Percentiles rank a stretch among this genome's conserved stretches.
These are phyloP conservation scores for Niveomyces coronatus DNA, from an alignment of 2,329 filamentous ascomycete species.

Conservation along the genomic window DNA sequence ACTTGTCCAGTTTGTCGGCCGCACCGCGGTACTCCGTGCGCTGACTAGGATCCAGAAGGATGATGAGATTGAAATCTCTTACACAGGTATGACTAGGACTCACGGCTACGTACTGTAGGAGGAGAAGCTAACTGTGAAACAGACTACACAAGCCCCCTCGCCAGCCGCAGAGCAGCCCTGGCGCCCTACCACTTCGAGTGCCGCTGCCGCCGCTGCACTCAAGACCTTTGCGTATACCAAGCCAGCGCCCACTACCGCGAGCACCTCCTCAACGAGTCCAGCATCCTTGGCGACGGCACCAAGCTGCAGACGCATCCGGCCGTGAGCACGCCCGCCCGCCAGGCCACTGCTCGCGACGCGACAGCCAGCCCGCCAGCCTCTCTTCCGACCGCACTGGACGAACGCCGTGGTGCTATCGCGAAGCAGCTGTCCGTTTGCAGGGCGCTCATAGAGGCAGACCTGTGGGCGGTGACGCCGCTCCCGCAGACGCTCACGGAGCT, in stretches of 20 bases:
- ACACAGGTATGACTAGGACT: conserved; percentile 44
- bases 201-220: conserved; percentile 36
- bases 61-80: conserved; percentile 51
- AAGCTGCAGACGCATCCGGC: conserved; percentile 20
- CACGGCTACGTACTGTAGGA: no score
- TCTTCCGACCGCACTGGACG: conserved; percentile 18
- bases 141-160: conserved; percentile 39
- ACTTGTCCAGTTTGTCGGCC: conserved; percentile 43
- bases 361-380: conserved; percentile 17
- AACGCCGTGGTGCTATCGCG: conserved; percentile 15
- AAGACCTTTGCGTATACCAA: conserved; percentile 44
- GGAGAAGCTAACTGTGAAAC: background rate
- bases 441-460: conserved; percentile 16
- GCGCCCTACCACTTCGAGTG: conserved; percentile 43
- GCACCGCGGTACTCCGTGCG: conserved; percentile 40
- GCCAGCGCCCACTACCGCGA: conserved; percentile 32
- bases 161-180: conserved; percentile 32
- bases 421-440: conserved; percentile 17
- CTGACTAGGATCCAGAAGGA: conserved; percentile 36
- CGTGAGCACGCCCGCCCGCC: conserved; percentile 12
- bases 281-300: conserved; percentile 29
- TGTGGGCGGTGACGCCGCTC: conserved; percentile 42
- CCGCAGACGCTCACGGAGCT: conserved; percentile 34
- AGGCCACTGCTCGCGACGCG: conserved; percentile 18
- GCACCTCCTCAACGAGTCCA: conserved; percentile 29